These are phyloP conservation scores for Coemansia sp. DNA, from an alignment of 192 early-diverging fungal genomes.

Conservation along the genomic window DNA sequence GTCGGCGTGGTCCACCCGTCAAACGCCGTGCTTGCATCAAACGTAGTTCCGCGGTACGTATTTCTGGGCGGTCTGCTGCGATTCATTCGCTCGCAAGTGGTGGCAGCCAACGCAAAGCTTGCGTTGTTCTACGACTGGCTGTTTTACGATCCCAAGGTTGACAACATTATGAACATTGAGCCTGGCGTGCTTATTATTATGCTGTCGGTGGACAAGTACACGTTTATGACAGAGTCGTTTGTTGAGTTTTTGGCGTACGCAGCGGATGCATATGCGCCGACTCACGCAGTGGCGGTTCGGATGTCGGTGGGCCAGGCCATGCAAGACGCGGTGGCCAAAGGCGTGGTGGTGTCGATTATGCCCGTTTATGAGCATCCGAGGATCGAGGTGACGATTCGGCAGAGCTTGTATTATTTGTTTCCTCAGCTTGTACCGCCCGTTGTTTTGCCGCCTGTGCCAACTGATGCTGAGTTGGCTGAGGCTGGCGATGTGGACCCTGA, in stretches of 20 bases:
- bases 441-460: background rate
- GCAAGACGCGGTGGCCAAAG: slow-evolving; percentile 59
- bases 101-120: slow-evolving; percentile 67
- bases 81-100: slow-evolving; percentile 58
- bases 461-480: background rate
- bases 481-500: background rate
- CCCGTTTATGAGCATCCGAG: slow-evolving; percentile 52
- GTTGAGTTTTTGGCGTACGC: slow-evolving; percentile 67
- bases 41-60: slow-evolving; percentile 71
- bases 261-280: slow-evolving; percentile 60
- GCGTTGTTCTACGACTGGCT: slow-evolving; percentile 81
- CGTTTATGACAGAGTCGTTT: slow-evolving; percentile 65
- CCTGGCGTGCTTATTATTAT: slow-evolving; percentile 76
- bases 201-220: slow-evolving; percentile 60
- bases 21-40: slow-evolving; percentile 66
- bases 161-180: slow-evolving; percentile 74
- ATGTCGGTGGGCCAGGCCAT: slow-evolving; percentile 58
- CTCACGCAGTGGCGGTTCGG: slow-evolving; percentile 52
- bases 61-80: slow-evolving; percentile 64
- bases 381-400: slow-evolving; percentile 13
- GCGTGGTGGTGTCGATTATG: slow-evolving; percentile 56
- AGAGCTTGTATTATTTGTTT: slow-evolving; percentile 40
- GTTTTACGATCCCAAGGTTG: slow-evolving; percentile 62
- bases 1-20: slow-evolving; percentile 70
- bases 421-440: slow-evolving; percentile 34